Conservation (phyloP, 2,329 filamentous ascomycete genomes). For the Aspergillus candidus region DNA sequence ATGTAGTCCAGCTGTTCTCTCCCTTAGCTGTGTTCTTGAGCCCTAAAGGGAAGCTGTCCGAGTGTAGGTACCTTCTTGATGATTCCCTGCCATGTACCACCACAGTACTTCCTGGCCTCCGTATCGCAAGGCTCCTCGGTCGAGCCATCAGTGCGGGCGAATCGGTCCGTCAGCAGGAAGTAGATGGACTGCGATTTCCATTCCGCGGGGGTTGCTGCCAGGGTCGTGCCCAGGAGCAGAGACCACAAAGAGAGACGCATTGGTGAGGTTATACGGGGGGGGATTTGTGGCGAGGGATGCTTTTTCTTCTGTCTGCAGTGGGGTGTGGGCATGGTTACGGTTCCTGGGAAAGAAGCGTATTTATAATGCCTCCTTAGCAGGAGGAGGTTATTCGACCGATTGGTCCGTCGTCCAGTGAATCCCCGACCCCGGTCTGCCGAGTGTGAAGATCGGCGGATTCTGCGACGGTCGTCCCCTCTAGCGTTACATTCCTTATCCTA, state of each 20-base stretch:
- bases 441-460: too few relatives aligned
- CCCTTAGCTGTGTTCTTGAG: not conserved
- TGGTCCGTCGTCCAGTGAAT: too few relatives aligned
- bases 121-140: slow-evolving; percentile 29
- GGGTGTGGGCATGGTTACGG: too few relatives aligned
- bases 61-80: slow-evolving; percentile 28
- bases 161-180: slow-evolving; percentile 43
- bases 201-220: slow-evolving; percentile 28
- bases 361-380: too few relatives aligned
- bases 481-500: too few relatives aligned
- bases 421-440: too few relatives aligned
- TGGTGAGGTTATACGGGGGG: not conserved
- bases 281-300: not conserved
- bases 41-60: not conserved
- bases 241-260: slow-evolving; percentile 16
- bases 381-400: too few relatives aligned
- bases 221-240: slow-evolving; percentile 16
- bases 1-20: slow-evolving; percentile 45
- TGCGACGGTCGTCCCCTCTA: too few relatives aligned
- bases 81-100: slow-evolving; percentile 46
- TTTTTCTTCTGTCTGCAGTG: too few relatives aligned
- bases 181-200: slow-evolving; percentile 43
- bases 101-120: slow-evolving; percentile 36
- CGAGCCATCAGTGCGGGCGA: slow-evolving; percentile 37
- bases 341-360: too few relatives aligned